Evolutionary conservation across 176 grass and related monocot species (phyloP), one percentile per base, ranked within the genome.

Genomic region (Cenchrus fungigraminus): DNA sequence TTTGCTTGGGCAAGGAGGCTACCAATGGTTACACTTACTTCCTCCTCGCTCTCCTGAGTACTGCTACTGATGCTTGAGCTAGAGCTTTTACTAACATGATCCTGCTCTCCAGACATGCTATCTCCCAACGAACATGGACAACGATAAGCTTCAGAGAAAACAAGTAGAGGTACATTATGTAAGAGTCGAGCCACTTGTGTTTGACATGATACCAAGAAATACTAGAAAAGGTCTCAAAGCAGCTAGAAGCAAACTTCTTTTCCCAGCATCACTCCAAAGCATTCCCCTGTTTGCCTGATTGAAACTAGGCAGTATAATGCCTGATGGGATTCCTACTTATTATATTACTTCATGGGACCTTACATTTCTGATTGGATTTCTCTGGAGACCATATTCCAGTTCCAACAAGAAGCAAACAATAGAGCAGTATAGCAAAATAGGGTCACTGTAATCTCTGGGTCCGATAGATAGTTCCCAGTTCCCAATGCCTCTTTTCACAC

Each of bases 1-100:
- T 94, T 92, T 87, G 94, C 91, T 89, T 94, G 91, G 6, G 97
- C 91, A 47, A 99, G 88, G 85, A 99, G 92, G 84, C 90, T 99
- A 53, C 97, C 97, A 25, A 99, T 99, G 32, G 94, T 98, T 20
- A 90, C 68, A 40, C 65, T 58, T 50, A 77, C 61, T 59, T 94
- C 97, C 73, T 99, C 97, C 85, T 91, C 93, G 9, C 81, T 92
- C 77, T 96, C 97, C 50, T 90, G 97, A 65, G 89, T 86, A 71
- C 76, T 87, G 88, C 88, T 91, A 69, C 97, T 96, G 65, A 95
- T 80, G 81, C 97, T 99, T 42, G 97, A 99, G 71, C 93, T 91
- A 12, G 94, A 99, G 82, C 97, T 99, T 89, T 99, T 95, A 28
- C 84, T 91, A 65, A 60, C 75, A 77, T 65, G 76, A 68, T 96